phyloP scores from a whole-genome alignment of 1,139 yeast species.

The Dujonia santamariae region DNA sequence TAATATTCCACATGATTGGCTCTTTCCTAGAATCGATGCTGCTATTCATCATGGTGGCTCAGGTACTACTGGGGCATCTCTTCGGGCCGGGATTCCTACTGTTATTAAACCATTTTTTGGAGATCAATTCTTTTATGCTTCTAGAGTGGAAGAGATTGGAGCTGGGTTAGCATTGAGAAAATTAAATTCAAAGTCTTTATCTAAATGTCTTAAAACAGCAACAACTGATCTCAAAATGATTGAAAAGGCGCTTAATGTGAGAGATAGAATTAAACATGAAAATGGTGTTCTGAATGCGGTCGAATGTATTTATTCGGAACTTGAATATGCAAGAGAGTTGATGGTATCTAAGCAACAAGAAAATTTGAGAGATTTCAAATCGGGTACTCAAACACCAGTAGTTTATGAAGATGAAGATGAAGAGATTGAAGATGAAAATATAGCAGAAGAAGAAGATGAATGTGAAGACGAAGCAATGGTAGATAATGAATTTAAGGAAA shows the following conservation, averaged over 20 bases:
- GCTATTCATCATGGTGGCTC: slow-evolving; percentile 98
- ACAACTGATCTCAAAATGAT: slow-evolving; percentile 66
- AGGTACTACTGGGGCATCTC: slow-evolving; percentile 92
- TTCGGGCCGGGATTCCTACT: slow-evolving; percentile 85
- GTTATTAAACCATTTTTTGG: slow-evolving; percentile 94
- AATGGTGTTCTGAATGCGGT: slow-evolving; percentile 80
- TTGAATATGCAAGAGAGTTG: slow-evolving; percentile 69
- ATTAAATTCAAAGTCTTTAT: slow-evolving; percentile 59
- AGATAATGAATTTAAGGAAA: slow-evolving; percentile 7
- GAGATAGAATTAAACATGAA: slow-evolving; percentile 62
- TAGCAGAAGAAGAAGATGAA: slow-evolving; percentile 10
- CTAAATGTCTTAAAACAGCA: slow-evolving; percentile 66
- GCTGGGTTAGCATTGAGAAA: slow-evolving; percentile 76
- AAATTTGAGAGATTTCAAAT: slow-evolving; percentile 18
- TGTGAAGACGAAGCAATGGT: slow-evolving; percentile 13
- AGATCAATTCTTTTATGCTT: slow-evolving; percentile 90
- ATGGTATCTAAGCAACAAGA: slow-evolving; percentile 30
- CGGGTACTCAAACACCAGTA: slow-evolving; percentile 29
- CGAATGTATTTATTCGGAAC: slow-evolving; percentile 68
- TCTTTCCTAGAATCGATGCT: slow-evolving; percentile 83
- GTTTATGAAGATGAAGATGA: slow-evolving; percentile 19
- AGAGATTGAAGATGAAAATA: slow-evolving; percentile 10
- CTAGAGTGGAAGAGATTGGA: slow-evolving; percentile 83
- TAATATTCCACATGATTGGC: slow-evolving; percentile 89
- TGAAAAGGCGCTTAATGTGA: slow-evolving; percentile 60